Conservation (phyloP, 129 eudicot genomes). For the Logfia minima region DNA sequence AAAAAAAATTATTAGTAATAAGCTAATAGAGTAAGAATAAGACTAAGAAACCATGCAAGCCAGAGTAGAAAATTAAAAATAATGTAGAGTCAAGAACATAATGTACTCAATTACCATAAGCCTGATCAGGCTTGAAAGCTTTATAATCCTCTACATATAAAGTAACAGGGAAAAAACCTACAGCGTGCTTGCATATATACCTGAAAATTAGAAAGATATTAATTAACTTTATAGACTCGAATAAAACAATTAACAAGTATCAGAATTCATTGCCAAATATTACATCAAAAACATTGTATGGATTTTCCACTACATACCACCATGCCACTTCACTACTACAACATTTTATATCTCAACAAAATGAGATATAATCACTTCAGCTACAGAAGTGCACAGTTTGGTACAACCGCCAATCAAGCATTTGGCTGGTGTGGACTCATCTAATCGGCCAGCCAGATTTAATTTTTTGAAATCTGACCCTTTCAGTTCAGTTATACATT, state of each 20-base stretch:
- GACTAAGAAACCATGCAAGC: background rate
- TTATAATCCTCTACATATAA: slow-evolving; percentile 78
- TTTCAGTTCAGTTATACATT: background rate
- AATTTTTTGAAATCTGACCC: background rate
- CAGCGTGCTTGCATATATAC: slow-evolving; percentile 84
- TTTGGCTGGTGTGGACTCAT: background rate
- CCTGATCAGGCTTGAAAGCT: slow-evolving; percentile 82
- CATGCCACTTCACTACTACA: background rate
- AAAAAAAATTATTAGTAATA: too few relatives aligned
- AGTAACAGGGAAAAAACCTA: slow-evolving; percentile 80
- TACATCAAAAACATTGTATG: background rate
- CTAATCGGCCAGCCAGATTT: background rate
- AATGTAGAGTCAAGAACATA: background rate
- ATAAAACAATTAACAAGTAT: background rate
- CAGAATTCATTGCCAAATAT: background rate
- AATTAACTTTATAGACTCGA: background rate
- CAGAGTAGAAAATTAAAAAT: background rate
- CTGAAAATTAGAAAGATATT: slow-evolving; percentile 38
- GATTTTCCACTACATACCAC: background rate
- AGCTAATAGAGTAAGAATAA: background rate
- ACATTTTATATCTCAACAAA: background rate
- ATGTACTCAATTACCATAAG: slow-evolving; percentile 60
- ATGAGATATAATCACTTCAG: background rate
- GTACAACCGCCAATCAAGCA: background rate
- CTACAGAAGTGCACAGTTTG: background rate